Evolutionary conservation across 2,329 filamentous ascomycete genomes (phyloP), one percentile per base, ranked within the genome.

Genomic region (Arthrobotrys iridis): DNA sequence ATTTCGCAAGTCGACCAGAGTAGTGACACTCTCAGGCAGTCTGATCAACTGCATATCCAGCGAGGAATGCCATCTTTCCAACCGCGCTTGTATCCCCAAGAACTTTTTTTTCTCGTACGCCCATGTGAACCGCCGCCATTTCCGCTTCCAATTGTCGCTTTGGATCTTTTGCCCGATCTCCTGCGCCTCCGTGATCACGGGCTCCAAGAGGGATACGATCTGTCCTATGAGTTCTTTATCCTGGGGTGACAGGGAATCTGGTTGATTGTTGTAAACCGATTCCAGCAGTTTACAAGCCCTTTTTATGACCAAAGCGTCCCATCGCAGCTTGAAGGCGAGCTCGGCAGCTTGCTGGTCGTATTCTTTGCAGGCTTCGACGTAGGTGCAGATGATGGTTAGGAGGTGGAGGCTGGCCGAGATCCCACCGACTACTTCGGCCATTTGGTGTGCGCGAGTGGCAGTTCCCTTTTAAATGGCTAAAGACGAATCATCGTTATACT

Each of bases 181-280:
- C 30, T 55, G 48, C 4, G 48, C 48, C 18, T 55, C 48, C n/a
- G 48, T 33, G 24, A 55, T 55, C n/a, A 55, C 26, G 15, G 48
- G 48, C 7, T 30, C 18, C 33, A 55, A 55, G 13, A 55, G 48
- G 4, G 24, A 33, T 11, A 33, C 30, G 26, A 55, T 26, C 13
- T 15, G 13, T 18, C 15, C 48, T 22, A 55, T 18, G 13, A 55
- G 18, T 20, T 55, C 48, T 33, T 30, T 55, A 55, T 55, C 48
- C 26, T 55, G 13, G 48, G 26, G 26, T 33, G 24, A 33, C 18
- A 55, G 48, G 15, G 13, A 18, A 7, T 20, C 24, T 8, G 26
- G 13, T 4, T 35, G 30, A 22, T 20, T 15, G n/a, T 18, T 18
- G 15, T 33, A 30, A 4, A 55, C 48, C 8, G 48, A 30, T 33